Conservation (phyloP, 2,329 filamentous ascomycete species). For the Lasiodiplodia theobromae region DNA sequence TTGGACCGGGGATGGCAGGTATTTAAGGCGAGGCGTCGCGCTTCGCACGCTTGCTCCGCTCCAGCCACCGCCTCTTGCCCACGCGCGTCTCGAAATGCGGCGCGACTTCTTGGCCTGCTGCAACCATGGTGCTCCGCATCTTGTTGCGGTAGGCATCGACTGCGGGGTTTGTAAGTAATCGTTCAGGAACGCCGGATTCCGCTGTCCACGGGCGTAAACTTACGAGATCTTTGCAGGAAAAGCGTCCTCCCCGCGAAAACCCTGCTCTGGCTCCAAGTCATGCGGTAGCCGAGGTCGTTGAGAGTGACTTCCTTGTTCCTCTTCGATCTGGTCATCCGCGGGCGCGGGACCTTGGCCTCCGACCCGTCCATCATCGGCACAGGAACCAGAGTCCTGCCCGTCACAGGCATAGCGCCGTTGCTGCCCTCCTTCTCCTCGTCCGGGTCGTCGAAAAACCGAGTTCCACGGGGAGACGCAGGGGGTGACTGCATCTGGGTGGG, state of each 20-base stretch:
- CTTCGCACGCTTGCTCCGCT: constrained; percentile 54
- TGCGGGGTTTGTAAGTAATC: constrained; percentile 49
- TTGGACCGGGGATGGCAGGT: constrained; percentile 19
- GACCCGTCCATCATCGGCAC: constrained; percentile 68
- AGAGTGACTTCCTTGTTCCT: constrained; percentile 85
- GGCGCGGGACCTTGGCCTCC: constrained; percentile 76
- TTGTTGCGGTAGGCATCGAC: constrained; percentile 96
- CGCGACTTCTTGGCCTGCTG: constrained; percentile 78
- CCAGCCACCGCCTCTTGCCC: constrained; percentile 73
- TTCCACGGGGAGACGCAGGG: constrained; percentile 76
- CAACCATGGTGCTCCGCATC: constrained; percentile 82
- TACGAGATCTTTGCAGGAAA: constrained; percentile 89
- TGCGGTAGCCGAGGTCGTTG: constrained; percentile 91
- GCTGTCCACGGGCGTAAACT: constrained; percentile 54
- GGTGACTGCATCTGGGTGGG: constrained; percentile 91
- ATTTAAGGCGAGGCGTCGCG: constrained; percentile 41
- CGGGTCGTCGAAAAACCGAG: constrained; percentile 73
- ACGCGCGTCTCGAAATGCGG: constrained; percentile 89
- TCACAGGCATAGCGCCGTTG: constrained; percentile 49
- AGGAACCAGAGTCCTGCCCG: constrained; percentile 56
- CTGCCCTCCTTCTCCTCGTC: constrained; percentile 61
- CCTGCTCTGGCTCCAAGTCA: constrained; percentile 95
- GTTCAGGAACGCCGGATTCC: not conserved
- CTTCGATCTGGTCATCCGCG: constrained; percentile 72
- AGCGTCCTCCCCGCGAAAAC: constrained; percentile 86